Percentiles rank a stretch among this genome's conserved stretches.
Evolutionary conservation across 164 flowering plant genomes (phyloP).

Genomic region (Warburgia ugandensis): DNA sequence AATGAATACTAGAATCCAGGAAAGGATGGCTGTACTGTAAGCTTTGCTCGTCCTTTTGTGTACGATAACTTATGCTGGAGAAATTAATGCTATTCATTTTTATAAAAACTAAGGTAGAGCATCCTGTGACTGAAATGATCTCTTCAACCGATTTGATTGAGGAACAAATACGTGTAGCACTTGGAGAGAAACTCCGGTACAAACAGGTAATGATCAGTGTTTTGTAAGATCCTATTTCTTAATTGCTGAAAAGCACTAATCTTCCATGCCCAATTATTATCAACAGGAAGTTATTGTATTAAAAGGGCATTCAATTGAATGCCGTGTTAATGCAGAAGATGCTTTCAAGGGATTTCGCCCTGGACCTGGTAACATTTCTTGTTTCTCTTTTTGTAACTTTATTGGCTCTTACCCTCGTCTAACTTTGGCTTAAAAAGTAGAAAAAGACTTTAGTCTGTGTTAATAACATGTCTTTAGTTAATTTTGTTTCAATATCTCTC

Average conservation of each 20-base stretch:
- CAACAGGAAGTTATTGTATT: constrained; percentile 92
- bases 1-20: constrained; percentile 99
- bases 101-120: constrained; percentile 66
- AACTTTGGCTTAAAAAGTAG: no score
- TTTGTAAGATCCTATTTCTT: neutral
- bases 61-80: neutral
- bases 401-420: no score
- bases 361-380: constrained; percentile 68
- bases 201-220: constrained; percentile 49
- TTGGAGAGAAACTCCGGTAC: constrained; percentile 80
- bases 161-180: constrained; percentile 94
- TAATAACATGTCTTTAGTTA: no score
- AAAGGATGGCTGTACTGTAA: constrained; percentile 13
- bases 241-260: neutral
- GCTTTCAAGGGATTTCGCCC: constrained; percentile 93
- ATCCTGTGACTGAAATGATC: constrained; percentile 98
- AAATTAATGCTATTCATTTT: constrained; percentile 1
- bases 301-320: constrained; percentile 96
- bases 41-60: neutral
- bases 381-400: neutral
- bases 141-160: constrained; percentile 93
- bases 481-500: no score
- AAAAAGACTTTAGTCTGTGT: no score
- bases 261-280: neutral
- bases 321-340: constrained; percentile 99